Evolutionary conservation across 192 early-diverging fungal species (phyloP).

Genomic region (Linnemannia schmuckeri): DNA sequence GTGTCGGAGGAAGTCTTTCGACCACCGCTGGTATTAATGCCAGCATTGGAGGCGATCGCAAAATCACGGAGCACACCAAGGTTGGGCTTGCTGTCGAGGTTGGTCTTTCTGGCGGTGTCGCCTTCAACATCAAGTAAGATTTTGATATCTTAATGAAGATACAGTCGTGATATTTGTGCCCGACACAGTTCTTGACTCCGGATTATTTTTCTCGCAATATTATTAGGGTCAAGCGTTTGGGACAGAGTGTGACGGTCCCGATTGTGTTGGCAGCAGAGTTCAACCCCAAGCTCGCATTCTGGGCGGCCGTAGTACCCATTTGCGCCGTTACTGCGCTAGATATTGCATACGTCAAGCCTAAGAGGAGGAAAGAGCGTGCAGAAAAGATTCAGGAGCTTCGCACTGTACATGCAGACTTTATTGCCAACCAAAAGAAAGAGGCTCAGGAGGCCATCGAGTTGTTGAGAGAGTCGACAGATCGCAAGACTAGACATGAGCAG

Average conservation of each 20-base stretch:
- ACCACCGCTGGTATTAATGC: slow-evolving; percentile 61
- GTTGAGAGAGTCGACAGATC: slow-evolving; percentile 74
- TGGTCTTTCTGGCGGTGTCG: slow-evolving; percentile 71
- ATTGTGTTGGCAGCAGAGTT: slow-evolving; percentile 71
- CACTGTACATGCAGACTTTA: slow-evolving; percentile 72
- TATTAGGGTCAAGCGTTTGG: slow-evolving; percentile 71
- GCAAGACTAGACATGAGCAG: slow-evolving; percentile 78
- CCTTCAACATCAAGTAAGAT: slow-evolving; percentile 66
- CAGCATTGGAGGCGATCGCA: slow-evolving; percentile 68
- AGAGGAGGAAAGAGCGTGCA: slow-evolving; percentile 63
- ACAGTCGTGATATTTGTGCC: background rate
- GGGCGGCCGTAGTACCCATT: slow-evolving; percentile 67
- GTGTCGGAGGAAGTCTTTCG: slow-evolving; percentile 62
- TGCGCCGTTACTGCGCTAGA: slow-evolving; percentile 66
- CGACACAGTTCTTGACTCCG: no score
- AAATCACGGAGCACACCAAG: slow-evolving; percentile 66
- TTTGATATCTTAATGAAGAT: background rate
- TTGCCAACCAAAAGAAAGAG: slow-evolving; percentile 76
- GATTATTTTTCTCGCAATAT: background rate
- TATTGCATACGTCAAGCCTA: slow-evolving; percentile 71
- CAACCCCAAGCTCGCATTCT: slow-evolving; percentile 67
- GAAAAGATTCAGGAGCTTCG: slow-evolving; percentile 64
- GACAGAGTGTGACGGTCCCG: slow-evolving; percentile 76
- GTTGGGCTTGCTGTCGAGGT: slow-evolving; percentile 72
- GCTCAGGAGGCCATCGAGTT: slow-evolving; percentile 83